These are phyloP conservation scores for Ilyonectria mors-panacis DNA, from an alignment of 2,329 filamentous ascomycete species.

Conservation along the genomic window DNA sequence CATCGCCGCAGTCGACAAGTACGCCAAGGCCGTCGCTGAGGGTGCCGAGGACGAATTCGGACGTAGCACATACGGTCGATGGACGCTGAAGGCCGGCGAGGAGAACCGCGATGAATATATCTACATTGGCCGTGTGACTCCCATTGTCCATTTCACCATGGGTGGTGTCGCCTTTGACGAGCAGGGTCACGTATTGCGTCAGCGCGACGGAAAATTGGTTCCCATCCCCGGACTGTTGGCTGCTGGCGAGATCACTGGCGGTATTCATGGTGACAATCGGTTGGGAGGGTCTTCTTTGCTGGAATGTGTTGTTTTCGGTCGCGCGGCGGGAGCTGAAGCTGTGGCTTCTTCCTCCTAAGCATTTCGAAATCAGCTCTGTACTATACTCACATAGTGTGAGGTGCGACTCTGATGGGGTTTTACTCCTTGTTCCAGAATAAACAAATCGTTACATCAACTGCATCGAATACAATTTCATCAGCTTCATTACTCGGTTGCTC, in stretches of 20 bases:
- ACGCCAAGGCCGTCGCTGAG: conserved; percentile 61
- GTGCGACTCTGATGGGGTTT: conserved; percentile 35
- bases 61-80: conserved; percentile 68
- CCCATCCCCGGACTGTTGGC: conserved; percentile 72
- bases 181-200: conserved; percentile 64
- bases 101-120: conserved; percentile 66
- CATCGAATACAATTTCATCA: neutral
- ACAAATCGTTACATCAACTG: neutral
- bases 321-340: conserved; percentile 64
- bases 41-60: conserved; percentile 61
- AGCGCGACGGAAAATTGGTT: conserved; percentile 51
- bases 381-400: conserved; percentile 39
- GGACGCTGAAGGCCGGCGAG: conserved; percentile 63
- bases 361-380: neutral
- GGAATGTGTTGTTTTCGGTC: conserved; percentile 76
- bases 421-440: neutral
- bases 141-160: conserved; percentile 78
- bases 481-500: neutral
- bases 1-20: conserved; percentile 63
- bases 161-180: conserved; percentile 73
- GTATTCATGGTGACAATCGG: conserved; percentile 74
- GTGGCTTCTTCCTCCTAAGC: conserved; percentile 23
- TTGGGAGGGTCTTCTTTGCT: conserved; percentile 73
- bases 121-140: conserved; percentile 73
- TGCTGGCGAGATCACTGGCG: conserved; percentile 76